Conservation (phyloP, 2,329 filamentous ascomycete species). For the Talaromyces sp. region DNA sequence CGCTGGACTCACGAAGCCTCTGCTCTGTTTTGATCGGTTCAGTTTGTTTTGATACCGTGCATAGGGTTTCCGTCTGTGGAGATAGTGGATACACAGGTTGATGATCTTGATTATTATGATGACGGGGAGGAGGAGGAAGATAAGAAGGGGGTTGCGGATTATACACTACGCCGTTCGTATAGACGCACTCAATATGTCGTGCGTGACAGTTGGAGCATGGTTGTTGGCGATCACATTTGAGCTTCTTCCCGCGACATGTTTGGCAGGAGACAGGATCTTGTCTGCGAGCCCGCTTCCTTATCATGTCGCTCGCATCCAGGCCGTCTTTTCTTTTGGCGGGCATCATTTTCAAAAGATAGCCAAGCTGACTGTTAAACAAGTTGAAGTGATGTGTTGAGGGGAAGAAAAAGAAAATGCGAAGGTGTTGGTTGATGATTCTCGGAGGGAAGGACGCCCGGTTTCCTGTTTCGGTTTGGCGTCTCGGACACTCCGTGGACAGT, state of each 20-base stretch:
- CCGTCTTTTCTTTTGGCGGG: slow-evolving; percentile 20
- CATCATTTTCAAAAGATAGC: not conserved
- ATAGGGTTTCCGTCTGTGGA: not conserved
- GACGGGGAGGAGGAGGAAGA: not conserved
- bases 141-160: not conserved
- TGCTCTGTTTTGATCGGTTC: not conserved
- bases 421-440: not conserved
- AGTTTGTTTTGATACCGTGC: not conserved
- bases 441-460: not conserved
- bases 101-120: not conserved
- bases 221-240: slow-evolving; percentile 50
- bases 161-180: slow-evolving; percentile 3
- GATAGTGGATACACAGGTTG: not conserved
- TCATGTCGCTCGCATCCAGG: not conserved
- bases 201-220: slow-evolving; percentile 47
- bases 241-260: slow-evolving; percentile 39
- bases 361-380: not conserved
- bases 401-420: not conserved
- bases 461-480: not conserved
- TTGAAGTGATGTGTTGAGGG: not conserved
- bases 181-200: slow-evolving; percentile 25
- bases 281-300: slow-evolving; percentile 18
- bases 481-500: slow-evolving; percentile 6
- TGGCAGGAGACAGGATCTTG: slow-evolving; percentile 38
- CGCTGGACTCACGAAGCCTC: slow-evolving; percentile 5